phyloP scores from a whole-genome alignment of 371 early-diverging fungal genomes.

The Mucor plumbeus region DNA sequence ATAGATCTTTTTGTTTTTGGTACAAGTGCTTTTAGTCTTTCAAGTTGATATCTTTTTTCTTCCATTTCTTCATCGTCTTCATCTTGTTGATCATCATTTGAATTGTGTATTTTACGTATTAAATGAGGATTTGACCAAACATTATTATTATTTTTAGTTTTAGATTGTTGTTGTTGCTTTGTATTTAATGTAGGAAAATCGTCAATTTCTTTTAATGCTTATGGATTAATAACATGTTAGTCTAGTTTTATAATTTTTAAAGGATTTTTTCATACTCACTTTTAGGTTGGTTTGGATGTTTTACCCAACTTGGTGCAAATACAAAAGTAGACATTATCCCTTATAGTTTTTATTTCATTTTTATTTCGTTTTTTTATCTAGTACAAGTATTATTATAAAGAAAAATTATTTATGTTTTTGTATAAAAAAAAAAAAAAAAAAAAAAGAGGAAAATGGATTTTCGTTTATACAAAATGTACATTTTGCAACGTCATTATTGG shows the following conservation, averaged over 20 bases:
- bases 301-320: conserved; percentile 32
- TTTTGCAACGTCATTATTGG: conserved; percentile 2
- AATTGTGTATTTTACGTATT: conserved; percentile 23
- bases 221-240: not conserved
- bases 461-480: not conserved
- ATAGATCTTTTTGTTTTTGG: conserved; percentile 27
- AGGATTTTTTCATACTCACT: conserved; percentile 6
- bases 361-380: conserved; percentile 2
- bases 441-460: conserved; percentile 5
- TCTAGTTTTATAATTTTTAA: not conserved
- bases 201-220: conserved; percentile 19
- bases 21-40: conserved; percentile 32
- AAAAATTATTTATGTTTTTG: not conserved
- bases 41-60: conserved; percentile 24
- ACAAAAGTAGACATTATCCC: conserved; percentile 36
- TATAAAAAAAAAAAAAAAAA: not conserved
- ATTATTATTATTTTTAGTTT: conserved; percentile 12
- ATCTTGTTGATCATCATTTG: conserved; percentile 9
- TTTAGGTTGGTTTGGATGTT: conserved; percentile 32
- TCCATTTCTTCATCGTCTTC: conserved; percentile 17
- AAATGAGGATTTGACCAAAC: conserved; percentile 26
- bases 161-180: conserved; percentile 7
- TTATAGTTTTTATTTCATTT: conserved; percentile 7
- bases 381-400: conserved; percentile 4
- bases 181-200: conserved; percentile 17